These are phyloP conservation scores for Bruguiera gymnorhiza DNA, from an alignment of 345 rosid species.

Conservation along the genomic window DNA sequence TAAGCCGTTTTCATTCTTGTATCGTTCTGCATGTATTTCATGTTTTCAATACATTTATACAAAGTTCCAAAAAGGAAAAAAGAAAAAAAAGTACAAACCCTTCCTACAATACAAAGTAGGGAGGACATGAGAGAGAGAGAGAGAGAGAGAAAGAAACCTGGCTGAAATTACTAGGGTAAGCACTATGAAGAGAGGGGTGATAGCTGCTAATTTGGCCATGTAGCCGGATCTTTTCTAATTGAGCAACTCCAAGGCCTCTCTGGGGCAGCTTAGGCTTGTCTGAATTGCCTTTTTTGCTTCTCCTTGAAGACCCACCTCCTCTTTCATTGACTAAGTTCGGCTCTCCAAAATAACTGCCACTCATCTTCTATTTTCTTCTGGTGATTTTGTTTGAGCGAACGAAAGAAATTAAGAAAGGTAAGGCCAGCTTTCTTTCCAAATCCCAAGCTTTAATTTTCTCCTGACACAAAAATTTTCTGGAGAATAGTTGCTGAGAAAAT, in stretches of 20 bases:
- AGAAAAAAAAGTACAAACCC: not conserved
- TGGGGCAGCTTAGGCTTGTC: slow-evolving; percentile 93
- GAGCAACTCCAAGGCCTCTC: slow-evolving; percentile 98
- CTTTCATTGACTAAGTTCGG: slow-evolving; percentile 53
- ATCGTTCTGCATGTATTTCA: slow-evolving; percentile 61
- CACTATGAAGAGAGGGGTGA: slow-evolving; percentile 38
- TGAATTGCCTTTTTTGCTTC: slow-evolving; percentile 63
- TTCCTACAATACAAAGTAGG: not conserved
- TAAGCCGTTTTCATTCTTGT: slow-evolving; percentile 53
- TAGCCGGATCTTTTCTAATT: slow-evolving; percentile 84
- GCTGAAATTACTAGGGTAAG: slow-evolving; percentile 47
- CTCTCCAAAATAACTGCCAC: slow-evolving; percentile 72
- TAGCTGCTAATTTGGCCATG: slow-evolving; percentile 47
- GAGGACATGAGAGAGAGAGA: not conserved
- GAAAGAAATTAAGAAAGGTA: slow-evolving; percentile 19
- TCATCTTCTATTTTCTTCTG: slow-evolving; percentile 38
- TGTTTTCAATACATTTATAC: too few relatives aligned
- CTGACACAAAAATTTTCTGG: slow-evolving; percentile 15
- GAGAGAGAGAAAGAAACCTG: slow-evolving; percentile 42
- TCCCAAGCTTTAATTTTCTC: slow-evolving; percentile 18
- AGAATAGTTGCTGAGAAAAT: slow-evolving; percentile 26
- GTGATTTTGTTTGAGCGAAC: not conserved
- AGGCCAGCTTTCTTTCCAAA: slow-evolving; percentile 23
- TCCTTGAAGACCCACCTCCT: slow-evolving; percentile 56
- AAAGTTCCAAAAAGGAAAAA: not conserved